Base-by-base conservation (phyloP, 495 filamentous ascomycete genomes). In the Podospora tetraspora region DNA sequence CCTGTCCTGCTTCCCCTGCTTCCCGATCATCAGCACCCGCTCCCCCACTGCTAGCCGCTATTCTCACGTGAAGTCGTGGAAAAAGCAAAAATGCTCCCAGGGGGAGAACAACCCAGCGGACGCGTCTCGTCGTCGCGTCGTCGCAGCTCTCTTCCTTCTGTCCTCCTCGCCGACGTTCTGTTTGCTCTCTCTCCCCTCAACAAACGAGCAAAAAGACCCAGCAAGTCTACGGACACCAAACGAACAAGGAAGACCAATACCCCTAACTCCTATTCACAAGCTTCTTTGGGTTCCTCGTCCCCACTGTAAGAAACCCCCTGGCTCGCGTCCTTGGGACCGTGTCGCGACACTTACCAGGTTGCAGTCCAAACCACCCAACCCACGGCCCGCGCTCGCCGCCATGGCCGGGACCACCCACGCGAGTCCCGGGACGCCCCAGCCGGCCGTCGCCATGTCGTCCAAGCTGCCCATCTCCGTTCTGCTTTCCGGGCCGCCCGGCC, bases 401-500 rank as follows among this genome's bases (percentile, higher is more conserved):
- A 22, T 59, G 52, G 57, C 30, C 64, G n/a, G 56, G 9, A 12
- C 64, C 13, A 59, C 19, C 10, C 34, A 52, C 27, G 22, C 32
- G 29, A 32, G 37, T 24, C 43, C 43, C 63, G 3, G 11, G 37
- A 7, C 24, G 32, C 12, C 30, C 34, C 16, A 24, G 29, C 34
- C 67, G 13, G 23, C 3, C 16, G 24, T 11, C 22, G 13, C 57
- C 57, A 66, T 65, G 37, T n/a, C 37, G 37, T 19, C 37, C 37
- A 52, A 52, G 37, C 16, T n/a, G 58, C 63, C 68, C 25, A 64
- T 69, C 34, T n/a, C 68, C 0, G 65, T 24, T 23, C 61, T 66
- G 13, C 61, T 68, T 8, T 60, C 61, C 22, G 27, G 25, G 11
- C 7, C 59, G 9, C 60, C 66, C 13, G 13, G 34, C 43, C 37